Percentiles rank a stretch among this genome's conserved stretches.
These are phyloP conservation scores for Nectriaceae sp. DNA, from an alignment of 2,329 filamentous ascomycete species.

Conservation along the genomic window DNA sequence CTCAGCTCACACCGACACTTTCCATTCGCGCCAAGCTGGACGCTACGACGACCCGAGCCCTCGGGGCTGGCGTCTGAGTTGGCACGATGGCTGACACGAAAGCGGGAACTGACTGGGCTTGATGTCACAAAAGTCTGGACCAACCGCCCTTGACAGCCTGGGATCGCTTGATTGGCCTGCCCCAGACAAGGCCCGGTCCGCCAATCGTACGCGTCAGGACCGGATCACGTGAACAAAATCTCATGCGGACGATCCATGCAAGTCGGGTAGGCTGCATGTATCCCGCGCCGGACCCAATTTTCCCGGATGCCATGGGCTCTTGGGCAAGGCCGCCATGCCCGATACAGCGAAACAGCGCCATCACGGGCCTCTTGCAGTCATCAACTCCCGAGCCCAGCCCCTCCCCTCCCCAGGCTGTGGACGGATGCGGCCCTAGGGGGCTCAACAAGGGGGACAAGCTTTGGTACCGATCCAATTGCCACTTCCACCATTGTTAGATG, in stretches of 20 bases:
- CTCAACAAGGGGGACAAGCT: neutral
- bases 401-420: slow-evolving; percentile 2
- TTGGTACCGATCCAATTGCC: neutral
- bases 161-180: slow-evolving; percentile 26
- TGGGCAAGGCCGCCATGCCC: slow-evolving; percentile 24
- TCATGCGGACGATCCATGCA: slow-evolving; percentile 38
- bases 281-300: slow-evolving; percentile 34
- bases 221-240: slow-evolving; percentile 35
- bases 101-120: slow-evolving; percentile 16
- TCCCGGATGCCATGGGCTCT: slow-evolving; percentile 23
- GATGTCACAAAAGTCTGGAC: slow-evolving; percentile 20
- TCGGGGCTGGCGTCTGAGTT: slow-evolving; percentile 23
- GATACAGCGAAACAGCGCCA: slow-evolving; percentile 20
- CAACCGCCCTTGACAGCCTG: slow-evolving; percentile 2
- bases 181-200: slow-evolving; percentile 38
- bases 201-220: slow-evolving; percentile 39
- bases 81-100: slow-evolving; percentile 17
- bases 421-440: neutral
- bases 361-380: slow-evolving; percentile 18
- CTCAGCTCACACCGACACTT: slow-evolving; percentile 24
- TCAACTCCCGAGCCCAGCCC: slow-evolving; percentile 9
- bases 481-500: neutral
- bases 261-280: slow-evolving; percentile 34
- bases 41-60: slow-evolving; percentile 16
- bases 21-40: slow-evolving; percentile 3